These are phyloP conservation scores for Lepiota brunneoincarnata DNA, from an alignment of 768 basidiomycete species.

Conservation along the genomic window DNA sequence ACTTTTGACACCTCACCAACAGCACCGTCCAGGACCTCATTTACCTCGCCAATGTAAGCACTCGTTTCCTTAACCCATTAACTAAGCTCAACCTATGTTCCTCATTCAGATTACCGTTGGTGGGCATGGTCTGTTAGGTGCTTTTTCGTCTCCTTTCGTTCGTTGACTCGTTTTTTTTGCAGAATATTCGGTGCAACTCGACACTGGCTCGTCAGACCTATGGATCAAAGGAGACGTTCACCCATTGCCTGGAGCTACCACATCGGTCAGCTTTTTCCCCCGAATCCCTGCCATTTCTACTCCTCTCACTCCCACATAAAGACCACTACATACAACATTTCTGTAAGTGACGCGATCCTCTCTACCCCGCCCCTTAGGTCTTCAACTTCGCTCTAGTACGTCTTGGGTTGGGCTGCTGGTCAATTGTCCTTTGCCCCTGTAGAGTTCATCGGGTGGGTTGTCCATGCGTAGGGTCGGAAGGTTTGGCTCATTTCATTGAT, in stretches of 20 bases:
- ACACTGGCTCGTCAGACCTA: slow-evolving; percentile 84
- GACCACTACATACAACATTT: slow-evolving; percentile 55
- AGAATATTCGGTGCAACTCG: slow-evolving; percentile 78
- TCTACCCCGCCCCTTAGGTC: not conserved
- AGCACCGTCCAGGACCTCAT: slow-evolving; percentile 77
- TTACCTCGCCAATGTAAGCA: slow-evolving; percentile 72
- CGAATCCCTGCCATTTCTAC: slow-evolving; percentile 5
- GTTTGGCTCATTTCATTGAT: not conserved
- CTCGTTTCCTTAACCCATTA: slow-evolving; percentile 6
- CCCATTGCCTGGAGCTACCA: slow-evolving; percentile 45
- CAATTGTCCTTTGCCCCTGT: slow-evolving; percentile 58
- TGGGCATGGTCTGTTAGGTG: slow-evolving; percentile 43
- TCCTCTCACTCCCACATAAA: slow-evolving; percentile 20
- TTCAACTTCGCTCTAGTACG: slow-evolving; percentile 50
- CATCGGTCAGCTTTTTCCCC: slow-evolving; percentile 41
- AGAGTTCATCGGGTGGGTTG: slow-evolving; percentile 65
- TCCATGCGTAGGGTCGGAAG: not conserved
- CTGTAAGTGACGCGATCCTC: slow-evolving; percentile 38
- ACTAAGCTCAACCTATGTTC: slow-evolving; percentile 10
- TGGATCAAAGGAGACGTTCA: slow-evolving; percentile 55
- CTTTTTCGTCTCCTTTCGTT: not conserved
- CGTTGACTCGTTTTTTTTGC: slow-evolving; percentile 1
- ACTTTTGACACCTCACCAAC: slow-evolving; percentile 19
- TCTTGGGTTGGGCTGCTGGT: slow-evolving; percentile 77
- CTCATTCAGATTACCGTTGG: slow-evolving; percentile 61